Base-by-base conservation (phyloP, 2,329 filamentous ascomycete species). In the Apiospora pterosperma region DNA sequence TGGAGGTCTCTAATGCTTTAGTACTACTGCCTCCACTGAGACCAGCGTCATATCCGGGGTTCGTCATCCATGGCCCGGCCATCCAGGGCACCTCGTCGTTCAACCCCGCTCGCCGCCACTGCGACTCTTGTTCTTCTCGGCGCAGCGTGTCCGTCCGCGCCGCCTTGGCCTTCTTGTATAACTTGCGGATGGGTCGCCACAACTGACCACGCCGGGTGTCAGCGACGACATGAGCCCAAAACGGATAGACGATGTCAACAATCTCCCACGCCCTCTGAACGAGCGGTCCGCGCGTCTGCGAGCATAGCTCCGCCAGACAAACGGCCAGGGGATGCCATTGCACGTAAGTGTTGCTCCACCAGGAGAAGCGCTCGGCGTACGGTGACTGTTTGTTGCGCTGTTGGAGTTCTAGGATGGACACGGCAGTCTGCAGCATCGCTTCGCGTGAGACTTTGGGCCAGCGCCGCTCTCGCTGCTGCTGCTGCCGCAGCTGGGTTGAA, bases 261-360 rank as follows among this genome's bases (percentile, higher is more conserved):
- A 81, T 75, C 19, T 64, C 68, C 85, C 85, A 87, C 0, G 84
- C 83, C 61, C 80, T 76, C 5, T 82, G 78, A 19, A 80, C 82
- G 36, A 82, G 72, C 23, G 77, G 76, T 7, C 81, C 82, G 41
- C 76, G 74, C 3, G 81, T 80, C 67, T 82, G 81, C 3, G 78
- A 74, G 69, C 83, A 86, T 25, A 86, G 76, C 66, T 85, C 83
- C 1, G 83, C 83, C 16, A 86, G 73, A 1, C 81, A 79, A 7
- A 86, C 82, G 1, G 84, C 82, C 0, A 86, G 74, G 8, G 83
- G 79, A 67, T 86, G 84, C 84, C 84, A 86, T 65, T 84, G 84
- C 16, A 84, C 80, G 71, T 84, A 86, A 1, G 76, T 80, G 16
- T 77, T 71, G n/a, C 78, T 76, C 78, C 83, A 82, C 81, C 84